Percentiles rank a stretch among this genome's conserved stretches.
Conservation (phyloP, 2,329 filamentous ascomycete genomes). For the Colletotrichum musae region DNA sequence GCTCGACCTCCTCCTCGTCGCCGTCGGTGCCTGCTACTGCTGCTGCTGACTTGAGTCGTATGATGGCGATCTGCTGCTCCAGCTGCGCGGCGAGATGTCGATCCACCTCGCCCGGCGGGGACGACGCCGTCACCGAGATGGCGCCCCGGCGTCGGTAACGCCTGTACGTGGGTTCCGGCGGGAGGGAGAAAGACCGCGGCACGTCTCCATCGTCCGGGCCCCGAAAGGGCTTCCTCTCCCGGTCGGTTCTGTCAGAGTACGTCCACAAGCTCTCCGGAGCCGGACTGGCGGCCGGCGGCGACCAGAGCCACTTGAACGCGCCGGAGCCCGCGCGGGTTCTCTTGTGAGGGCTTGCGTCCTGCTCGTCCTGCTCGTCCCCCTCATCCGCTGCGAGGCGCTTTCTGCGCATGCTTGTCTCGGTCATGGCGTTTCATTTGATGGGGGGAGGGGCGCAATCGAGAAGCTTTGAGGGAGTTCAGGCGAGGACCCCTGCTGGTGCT, state of each 20-base stretch:
- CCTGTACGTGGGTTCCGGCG: constrained; percentile 12
- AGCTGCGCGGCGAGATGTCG: constrained; percentile 32
- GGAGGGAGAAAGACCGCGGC: constrained; percentile 26
- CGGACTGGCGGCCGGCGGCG: neutral
- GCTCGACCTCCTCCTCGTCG: constrained; percentile 18
- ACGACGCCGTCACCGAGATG: constrained; percentile 27
- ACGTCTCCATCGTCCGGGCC: constrained; percentile 9
- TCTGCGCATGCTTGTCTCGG: constrained; percentile 25
- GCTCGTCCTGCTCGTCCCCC: neutral
- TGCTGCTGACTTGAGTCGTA: constrained; percentile 14
- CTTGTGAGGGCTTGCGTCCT: constrained; percentile 10
- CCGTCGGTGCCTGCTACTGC: neutral
- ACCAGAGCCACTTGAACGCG: constrained; percentile 34
- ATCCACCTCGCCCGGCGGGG: constrained; percentile 26
- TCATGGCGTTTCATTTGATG: constrained; percentile 31
- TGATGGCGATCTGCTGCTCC: constrained; percentile 33
- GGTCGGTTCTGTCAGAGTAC: constrained; percentile 12
- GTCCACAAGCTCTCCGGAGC: constrained; percentile 19
- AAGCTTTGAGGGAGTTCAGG: neutral
- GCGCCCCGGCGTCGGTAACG: constrained; percentile 31
- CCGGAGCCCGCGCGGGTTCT: constrained; percentile 10
- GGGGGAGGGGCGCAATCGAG: neutral
- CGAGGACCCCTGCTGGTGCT: neutral
- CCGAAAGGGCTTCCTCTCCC: constrained; percentile 20
- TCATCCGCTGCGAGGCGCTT: constrained; percentile 29